Evolutionary conservation across 148 eudicot genomes (phyloP).

Genomic region (Silene conica): DNA sequence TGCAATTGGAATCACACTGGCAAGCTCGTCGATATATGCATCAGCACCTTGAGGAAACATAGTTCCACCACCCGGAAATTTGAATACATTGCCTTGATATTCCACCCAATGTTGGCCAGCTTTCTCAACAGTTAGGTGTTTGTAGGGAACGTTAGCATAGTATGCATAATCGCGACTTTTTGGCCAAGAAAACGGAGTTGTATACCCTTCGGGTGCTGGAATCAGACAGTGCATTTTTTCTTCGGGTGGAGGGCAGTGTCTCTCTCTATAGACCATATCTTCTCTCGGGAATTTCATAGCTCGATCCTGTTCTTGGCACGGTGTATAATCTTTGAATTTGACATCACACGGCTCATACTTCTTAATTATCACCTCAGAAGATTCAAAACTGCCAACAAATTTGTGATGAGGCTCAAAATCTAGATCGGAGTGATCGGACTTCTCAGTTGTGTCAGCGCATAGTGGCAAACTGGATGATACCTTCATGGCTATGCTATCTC

Average conservation of each 20-base stretch:
- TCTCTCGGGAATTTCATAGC: slow-evolving; percentile 87
- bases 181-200: slow-evolving; percentile 77
- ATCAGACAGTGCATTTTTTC: slow-evolving; percentile 73
- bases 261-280: slow-evolving; percentile 71
- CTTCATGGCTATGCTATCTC: slow-evolving; percentile 45
- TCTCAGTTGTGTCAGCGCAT: slow-evolving; percentile 33
- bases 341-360: slow-evolving; percentile 48
- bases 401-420: slow-evolving; percentile 61
- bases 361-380: slow-evolving; percentile 47
- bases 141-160: slow-evolving; percentile 84
- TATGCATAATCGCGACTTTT: slow-evolving; percentile 77
- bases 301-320: slow-evolving; percentile 79
- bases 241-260: slow-evolving; percentile 68
- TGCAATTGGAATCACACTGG: slow-evolving; percentile 69
- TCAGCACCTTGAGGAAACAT: slow-evolving; percentile 93
- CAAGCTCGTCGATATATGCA: slow-evolving; percentile 80
- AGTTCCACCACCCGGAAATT: slow-evolving; percentile 91
- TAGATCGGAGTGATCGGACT: slow-evolving; percentile 21
- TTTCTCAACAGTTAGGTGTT: slow-evolving; percentile 72
- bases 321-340: slow-evolving; percentile 66
- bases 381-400: slow-evolving; percentile 26
- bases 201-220: slow-evolving; percentile 85
- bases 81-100: slow-evolving; percentile 67
- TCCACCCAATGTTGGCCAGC: slow-evolving; percentile 84
- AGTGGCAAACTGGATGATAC: slow-evolving; percentile 28